Evolutionary conservation across 2,329 filamentous ascomycete genomes (phyloP), one percentile per base, ranked within the genome.

Genomic region (Aspergillus sp.): DNA sequence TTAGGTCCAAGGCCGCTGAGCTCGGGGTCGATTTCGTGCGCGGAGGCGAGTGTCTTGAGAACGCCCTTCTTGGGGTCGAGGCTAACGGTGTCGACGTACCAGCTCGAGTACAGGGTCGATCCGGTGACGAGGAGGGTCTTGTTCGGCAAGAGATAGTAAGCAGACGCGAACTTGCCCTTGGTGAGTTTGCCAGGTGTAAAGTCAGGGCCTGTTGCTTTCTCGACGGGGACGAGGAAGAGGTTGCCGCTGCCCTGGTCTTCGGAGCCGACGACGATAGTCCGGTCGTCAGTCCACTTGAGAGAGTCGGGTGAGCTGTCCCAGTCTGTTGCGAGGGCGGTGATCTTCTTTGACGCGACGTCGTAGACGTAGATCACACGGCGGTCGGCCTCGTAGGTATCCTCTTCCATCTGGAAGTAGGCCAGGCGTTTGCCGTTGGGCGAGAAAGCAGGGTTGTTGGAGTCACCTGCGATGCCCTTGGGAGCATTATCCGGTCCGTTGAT

Each of bases 321-420:
- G 49, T 73, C 60, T 41, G 65, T 70, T 3, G 75, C 74, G 6
- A 79, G 59, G 21, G 68, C 62, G 2, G 67, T 67, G 50, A 70
- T 73, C 56, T 70, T 61, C 51, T 72, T 62, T 2, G 68, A 68
- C 57, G 68, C 67, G 50, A 76, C 57, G 14, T 69, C 68, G 45
- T 76, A 72, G 43, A 79, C 68, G 59, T 80, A 82, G 46, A 80
- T 67, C 3, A 75, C 73, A 45, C 75, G 75, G 72, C 89, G 89
- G 76, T 96, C 91, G 15, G 88, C 85, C 73, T 97, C 92, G 70
- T 96, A 96, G 58, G 88, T 86, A 52, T 85, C 81, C 56, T 83
- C 83, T 62, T 84, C 83, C 92, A 96, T 96, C 60, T 90, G 86
- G 31, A 90, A 80, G 71, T 96, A 96, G 2, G 86, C 90, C 24